Percentiles rank a stretch among this genome's conserved stretches.
These are phyloP conservation scores for Curvularia verruculosa DNA, from an alignment of 2,329 filamentous ascomycete species.

Conservation along the genomic window DNA sequence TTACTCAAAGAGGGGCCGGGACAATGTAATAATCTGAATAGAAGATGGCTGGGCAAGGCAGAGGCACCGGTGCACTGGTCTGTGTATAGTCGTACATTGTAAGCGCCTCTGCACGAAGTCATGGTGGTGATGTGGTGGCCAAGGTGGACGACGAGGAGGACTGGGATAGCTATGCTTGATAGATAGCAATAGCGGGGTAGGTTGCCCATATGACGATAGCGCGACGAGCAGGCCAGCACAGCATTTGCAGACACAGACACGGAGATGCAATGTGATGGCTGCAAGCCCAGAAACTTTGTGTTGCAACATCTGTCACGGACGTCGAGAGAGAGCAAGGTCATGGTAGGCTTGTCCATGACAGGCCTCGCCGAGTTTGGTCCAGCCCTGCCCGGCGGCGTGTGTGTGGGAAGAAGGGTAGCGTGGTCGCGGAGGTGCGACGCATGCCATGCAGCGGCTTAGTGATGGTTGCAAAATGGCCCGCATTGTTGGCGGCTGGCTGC, in stretches of 20 bases:
- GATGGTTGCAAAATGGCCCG: constrained; percentile 39
- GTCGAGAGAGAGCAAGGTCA: constrained; percentile 13
- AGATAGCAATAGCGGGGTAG: constrained; percentile 22
- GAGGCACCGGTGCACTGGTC: constrained; percentile 23
- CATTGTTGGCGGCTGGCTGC: constrained; percentile 27
- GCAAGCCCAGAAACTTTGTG: constrained; percentile 8
- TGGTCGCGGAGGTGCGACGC: constrained; percentile 44
- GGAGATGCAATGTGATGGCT: background rate
- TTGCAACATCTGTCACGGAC: background rate
- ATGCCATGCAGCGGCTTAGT: constrained; percentile 42
- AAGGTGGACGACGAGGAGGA: constrained; percentile 32
- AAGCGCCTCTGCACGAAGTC: constrained; percentile 23
- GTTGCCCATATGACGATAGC: constrained; percentile 15
- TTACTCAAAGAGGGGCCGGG: constrained; percentile 26
- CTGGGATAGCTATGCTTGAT: constrained; percentile 25
- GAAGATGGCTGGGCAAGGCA: constrained; percentile 16
- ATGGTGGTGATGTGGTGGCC: background rate
- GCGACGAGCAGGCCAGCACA: background rate
- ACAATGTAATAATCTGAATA: constrained; percentile 18
- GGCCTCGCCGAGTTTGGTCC: constrained; percentile 37
- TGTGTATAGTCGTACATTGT: constrained; percentile 14
- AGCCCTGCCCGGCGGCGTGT: constrained; percentile 28
- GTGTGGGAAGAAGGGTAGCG: constrained; percentile 11
- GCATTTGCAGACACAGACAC: constrained; percentile 7
- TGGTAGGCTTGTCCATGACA: constrained; percentile 37